Evolutionary conservation across 768 basidiomycete species (phyloP), one percentile per base, ranked within the genome.

Genomic region (Chlorophyllum brunneum): DNA sequence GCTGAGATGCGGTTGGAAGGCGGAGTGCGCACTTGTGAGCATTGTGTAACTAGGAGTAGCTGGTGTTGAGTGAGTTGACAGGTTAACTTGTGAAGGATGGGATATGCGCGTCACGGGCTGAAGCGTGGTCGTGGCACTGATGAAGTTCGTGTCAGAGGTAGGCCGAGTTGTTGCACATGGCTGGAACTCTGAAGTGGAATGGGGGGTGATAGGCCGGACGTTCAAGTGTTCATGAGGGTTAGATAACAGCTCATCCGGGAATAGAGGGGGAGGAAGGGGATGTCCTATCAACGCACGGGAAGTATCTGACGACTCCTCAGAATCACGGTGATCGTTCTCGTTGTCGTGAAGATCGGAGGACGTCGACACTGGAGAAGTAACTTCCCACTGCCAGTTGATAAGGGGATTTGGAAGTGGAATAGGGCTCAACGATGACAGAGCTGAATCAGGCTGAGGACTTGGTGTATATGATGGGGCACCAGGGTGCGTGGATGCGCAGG

Each of bases 391-490:
- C 24, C 6, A 33, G 27, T 9, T 30, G 7, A 33, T 24, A 24
- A 20, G 26, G 22, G 40, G 39, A 10, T 51, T 40, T 26, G 29
- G 40, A 15, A 38, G 30, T 16, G 20, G 9, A 22, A 16, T 30
- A 24, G 49, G 31, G 26, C 39, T 51, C 40, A 26, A 5, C 13
- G 23, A 7, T n/a, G 36, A 23, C 22, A 1, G 34, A 6, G 33
- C 27, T 18, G 39, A 24, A 4, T 31, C 30, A 20, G 38, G 41
- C n/a, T 15, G 20, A 24, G 31, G 31, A 22, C 10, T 26, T 41
- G 40, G 40, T 11, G 49, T 36, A 24, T 51, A 51, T 23, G 39
- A 16, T 22, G 39, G 48, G 22, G 39, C 48, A 18, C 20, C 39
- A 9, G 20, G 31, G 1, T 10, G 3, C 6, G 13, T 18, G 9